These are phyloP conservation scores for Metarhizium sp. DNA, from an alignment of 2,329 filamentous ascomycete genomes.

Conservation along the genomic window DNA sequence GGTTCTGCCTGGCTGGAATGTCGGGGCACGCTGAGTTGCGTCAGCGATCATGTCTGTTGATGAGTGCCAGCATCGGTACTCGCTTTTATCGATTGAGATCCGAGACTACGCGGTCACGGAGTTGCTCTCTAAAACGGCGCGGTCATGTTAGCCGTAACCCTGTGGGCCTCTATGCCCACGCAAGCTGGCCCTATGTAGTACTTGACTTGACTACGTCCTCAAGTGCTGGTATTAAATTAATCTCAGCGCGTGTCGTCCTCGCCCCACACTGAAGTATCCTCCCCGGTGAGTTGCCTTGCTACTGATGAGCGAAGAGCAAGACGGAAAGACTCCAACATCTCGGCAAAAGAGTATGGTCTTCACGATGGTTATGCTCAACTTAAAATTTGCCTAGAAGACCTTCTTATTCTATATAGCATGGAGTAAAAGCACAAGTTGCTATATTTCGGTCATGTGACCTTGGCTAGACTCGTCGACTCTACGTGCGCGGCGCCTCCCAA, in stretches of 20 bases:
- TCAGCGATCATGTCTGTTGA: neutral
- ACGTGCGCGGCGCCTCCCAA: neutral
- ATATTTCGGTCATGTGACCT: slow-evolving; percentile 4
- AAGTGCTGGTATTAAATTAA: too few relatives aligned
- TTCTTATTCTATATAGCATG: too few relatives aligned
- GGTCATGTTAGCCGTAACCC: too few relatives aligned
- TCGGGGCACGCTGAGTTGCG: neutral
- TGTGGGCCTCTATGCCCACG: too few relatives aligned
- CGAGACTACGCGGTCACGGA: neutral
- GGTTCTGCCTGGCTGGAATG: neutral
- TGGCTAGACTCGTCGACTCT: neutral
- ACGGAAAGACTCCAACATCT: neutral
- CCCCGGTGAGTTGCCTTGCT: neutral
- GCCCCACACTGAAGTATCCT: neutral
- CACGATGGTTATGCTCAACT: neutral
- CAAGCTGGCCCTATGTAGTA: too few relatives aligned
- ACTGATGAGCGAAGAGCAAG: neutral
- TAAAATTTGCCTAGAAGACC: too few relatives aligned
- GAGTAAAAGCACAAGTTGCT: neutral
- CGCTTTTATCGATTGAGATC: neutral
- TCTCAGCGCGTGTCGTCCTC: neutral
- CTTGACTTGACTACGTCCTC: too few relatives aligned
- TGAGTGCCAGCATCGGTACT: neutral
- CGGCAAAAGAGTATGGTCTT: neutral
- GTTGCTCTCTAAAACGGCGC: too few relatives aligned